Evolutionary conservation across 257 asterid genomes (phyloP), one percentile per base, ranked within the genome.

Genomic region (Lycium ferocissimum): DNA sequence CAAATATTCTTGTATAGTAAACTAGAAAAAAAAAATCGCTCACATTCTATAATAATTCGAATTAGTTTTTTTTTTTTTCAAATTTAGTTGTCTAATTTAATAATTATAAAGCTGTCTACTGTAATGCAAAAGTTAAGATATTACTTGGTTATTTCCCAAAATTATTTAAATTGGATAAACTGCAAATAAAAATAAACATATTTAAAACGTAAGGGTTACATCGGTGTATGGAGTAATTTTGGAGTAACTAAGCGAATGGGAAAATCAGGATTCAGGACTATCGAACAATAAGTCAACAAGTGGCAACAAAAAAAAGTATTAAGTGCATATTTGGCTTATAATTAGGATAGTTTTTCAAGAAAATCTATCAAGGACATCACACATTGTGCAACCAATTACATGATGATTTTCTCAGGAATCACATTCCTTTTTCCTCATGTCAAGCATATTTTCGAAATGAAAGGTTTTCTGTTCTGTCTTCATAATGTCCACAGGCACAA

Each of bases 371-470:
- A 49, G 81, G 81, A 76, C 63, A 51, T 51, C 22, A 76, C 81
- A 26, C 81, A 49, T 76, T 22, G 0, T 26, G 18, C 17, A 22
- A 76, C 62, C 81, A 76, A 76, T 76, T 51, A 26, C 14, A 33
- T 13, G 14, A 8, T 76, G 63, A 76, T 76, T 76, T 76, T 76
- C 9, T 33, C 8, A 0, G 63, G 82, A 76, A 76, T 76, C 63
- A 49, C 7, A 76, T 76, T 51, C 81, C 63, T 76, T 76, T 43
- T 56, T 76, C 51, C 13, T 76, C 47, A 51, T 76, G 45, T 14
- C 65, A 76, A 51, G 22, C 65, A 76, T 76, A 76, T 76, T 51
- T 22, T 14, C 3, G 14, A 26, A 51, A 22, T 22, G 45, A 76
- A 6, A 71, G 57, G 22, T 53, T 51, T 22, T 51, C 45, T 11